Percentiles rank a stretch among this genome's conserved stretches.
These are phyloP conservation scores for Nepenthes gracilis DNA, from an alignment of 148 eudicot species.

Conservation along the genomic window DNA sequence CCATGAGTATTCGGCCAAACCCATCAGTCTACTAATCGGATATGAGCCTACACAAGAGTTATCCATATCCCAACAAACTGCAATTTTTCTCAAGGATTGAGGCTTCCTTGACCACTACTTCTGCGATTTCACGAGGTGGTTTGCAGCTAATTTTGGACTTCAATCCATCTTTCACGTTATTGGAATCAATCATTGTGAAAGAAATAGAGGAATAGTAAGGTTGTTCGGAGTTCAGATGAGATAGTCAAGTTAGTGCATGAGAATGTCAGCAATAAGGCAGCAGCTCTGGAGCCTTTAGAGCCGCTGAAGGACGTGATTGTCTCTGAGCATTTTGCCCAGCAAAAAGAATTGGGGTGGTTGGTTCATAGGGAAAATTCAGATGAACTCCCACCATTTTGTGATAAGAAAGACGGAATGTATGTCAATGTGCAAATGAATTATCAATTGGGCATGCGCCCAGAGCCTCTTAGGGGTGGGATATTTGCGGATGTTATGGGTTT, in stretches of 20 bases:
- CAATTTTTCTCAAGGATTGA: constrained; percentile 50
- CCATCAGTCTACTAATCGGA: no score
- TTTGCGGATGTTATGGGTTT: constrained; percentile 97
- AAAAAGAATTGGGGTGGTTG: constrained; percentile 85
- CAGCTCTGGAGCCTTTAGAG: constrained; percentile 26
- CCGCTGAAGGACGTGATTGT: constrained; percentile 51
- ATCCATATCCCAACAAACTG: constrained; percentile 7
- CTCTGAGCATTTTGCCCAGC: constrained; percentile 57
- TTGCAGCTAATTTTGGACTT: constrained; percentile 40
- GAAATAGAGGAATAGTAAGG: constrained; percentile 30
- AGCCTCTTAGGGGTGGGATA: constrained; percentile 79
- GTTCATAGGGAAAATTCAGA: constrained; percentile 53
- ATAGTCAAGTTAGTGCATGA: constrained; percentile 61
- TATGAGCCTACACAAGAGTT: no score
- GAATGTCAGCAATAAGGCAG: constrained; percentile 29
- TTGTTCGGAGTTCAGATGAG: constrained; percentile 52
- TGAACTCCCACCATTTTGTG: constrained; percentile 92
- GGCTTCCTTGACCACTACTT: constrained; percentile 21
- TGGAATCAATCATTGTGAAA: constrained; percentile 56
- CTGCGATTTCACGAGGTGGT: constrained; percentile 32
- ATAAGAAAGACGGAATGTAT: constrained; percentile 40
- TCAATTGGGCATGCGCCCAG: constrained; percentile 43
- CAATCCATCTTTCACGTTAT: constrained; percentile 37
- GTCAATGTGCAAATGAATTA: constrained; percentile 66
- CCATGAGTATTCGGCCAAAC: no score